phyloP scores from a whole-genome alignment of 768 basidiomycete species.

The Lentinus brumalis region DNA sequence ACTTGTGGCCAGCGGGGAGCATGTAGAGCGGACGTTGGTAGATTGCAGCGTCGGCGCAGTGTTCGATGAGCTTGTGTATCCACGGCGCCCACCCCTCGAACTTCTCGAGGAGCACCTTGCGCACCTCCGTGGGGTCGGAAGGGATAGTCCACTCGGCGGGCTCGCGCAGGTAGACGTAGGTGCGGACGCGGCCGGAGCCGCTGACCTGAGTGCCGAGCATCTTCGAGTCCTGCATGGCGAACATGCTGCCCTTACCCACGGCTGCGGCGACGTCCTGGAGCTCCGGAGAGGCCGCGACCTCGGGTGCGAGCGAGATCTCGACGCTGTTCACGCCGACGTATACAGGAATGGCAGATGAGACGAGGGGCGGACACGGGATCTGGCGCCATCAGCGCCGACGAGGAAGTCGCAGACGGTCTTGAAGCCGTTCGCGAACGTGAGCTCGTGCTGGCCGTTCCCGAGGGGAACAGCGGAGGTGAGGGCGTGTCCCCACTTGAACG shows the following conservation, averaged over 20 bases:
- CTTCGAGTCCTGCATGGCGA: conserved; percentile 28
- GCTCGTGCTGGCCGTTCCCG: not conserved
- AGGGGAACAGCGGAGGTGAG: not conserved
- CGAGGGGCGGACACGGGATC: conserved; percentile 38
- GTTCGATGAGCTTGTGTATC: conserved; percentile 12
- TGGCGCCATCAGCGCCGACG: conserved; percentile 43
- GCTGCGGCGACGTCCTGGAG: conserved; percentile 1
- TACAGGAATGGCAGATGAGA: conserved; percentile 32
- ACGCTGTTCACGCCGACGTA: conserved; percentile 35
- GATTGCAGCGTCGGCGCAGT: conserved; percentile 4
- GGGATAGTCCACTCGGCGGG: conserved; percentile 13
- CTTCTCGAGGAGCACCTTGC: conserved; percentile 5
- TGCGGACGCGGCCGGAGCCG: conserved; percentile 22
- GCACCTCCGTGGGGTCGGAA: conserved; percentile 10
- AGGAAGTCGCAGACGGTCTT: conserved; percentile 22
- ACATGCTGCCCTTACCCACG: conserved; percentile 34
- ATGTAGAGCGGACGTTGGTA: conserved; percentile 16
- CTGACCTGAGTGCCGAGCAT: conserved; percentile 36
- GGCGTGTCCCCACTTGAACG: not conserved
- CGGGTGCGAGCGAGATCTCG: conserved; percentile 25
- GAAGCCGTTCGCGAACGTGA: not conserved
- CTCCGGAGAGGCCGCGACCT: conserved; percentile 6
- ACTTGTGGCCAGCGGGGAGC: conserved; percentile 13
- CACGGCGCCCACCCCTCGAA: conserved; percentile 12
- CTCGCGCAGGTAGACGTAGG: conserved; percentile 11